phyloP scores from a whole-genome alignment of 345 rosid genomes.

The Carallia pectinifolia region DNA sequence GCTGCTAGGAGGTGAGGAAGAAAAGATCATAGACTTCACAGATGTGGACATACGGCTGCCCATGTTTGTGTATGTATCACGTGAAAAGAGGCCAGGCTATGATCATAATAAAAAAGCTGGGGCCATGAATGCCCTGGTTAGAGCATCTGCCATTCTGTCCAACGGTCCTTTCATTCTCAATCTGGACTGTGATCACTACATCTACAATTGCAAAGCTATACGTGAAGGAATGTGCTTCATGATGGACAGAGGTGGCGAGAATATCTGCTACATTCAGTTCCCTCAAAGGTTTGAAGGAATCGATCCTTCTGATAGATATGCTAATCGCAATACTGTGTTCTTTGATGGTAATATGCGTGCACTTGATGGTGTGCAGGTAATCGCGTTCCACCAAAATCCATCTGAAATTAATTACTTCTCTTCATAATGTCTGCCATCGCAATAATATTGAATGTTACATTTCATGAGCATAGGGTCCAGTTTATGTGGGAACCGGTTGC shows the following conservation, averaged over 20 bases:
- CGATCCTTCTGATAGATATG: conserved; percentile 93
- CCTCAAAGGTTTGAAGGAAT: conserved; percentile 98
- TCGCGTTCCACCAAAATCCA: background rate
- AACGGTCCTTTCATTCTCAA: conserved; percentile 96
- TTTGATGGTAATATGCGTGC: conserved; percentile 99
- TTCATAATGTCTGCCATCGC: background rate
- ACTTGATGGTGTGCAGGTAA: conserved; percentile 89
- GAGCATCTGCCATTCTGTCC: conserved; percentile 82
- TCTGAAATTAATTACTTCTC: background rate
- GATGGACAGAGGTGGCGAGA: conserved; percentile 96
- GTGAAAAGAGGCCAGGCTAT: conserved; percentile 91
- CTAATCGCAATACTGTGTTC: conserved; percentile 89
- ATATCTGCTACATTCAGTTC: conserved; percentile 87
- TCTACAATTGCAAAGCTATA: conserved; percentile 78
- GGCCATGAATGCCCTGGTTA: conserved; percentile 88
- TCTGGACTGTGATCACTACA: conserved; percentile 95
- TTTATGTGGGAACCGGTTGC: conserved; percentile 89
- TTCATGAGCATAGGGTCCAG: conserved; percentile 56
- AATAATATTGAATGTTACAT: background rate
- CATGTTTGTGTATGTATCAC: conserved; percentile 80
- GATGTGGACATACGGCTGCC: conserved; percentile 84
- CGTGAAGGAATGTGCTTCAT: conserved; percentile 97
- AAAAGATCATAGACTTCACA: conserved; percentile 69
- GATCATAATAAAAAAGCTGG: conserved; percentile 99
- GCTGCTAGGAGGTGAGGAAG: conserved; percentile 53